phyloP scores from a whole-genome alignment of 108 stramenopile genomes.

The Nitzschia sp. region DNA sequence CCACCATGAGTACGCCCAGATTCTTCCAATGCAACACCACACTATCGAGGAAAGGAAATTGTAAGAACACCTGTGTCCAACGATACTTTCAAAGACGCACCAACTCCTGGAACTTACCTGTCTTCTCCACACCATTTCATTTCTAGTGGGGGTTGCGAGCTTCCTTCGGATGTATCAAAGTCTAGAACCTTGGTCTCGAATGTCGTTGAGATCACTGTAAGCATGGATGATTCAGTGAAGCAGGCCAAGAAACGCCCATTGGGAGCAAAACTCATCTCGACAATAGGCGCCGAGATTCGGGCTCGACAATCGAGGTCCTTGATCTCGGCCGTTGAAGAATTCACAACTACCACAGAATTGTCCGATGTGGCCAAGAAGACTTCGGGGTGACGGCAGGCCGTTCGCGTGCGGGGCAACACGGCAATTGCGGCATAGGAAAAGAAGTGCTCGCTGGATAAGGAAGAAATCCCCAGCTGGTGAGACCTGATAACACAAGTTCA shows the following conservation, averaged over 20 bases:
- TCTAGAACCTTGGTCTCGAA: constrained; percentile 93
- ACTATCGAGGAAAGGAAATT: constrained; percentile 22
- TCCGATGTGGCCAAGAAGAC: constrained; percentile 80
- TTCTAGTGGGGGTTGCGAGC: constrained; percentile 63
- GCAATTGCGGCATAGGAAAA: constrained; percentile 66
- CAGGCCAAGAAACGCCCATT: constrained; percentile 95
- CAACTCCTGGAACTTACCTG: constrained; percentile 33
- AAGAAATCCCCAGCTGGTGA: constrained; percentile 7
- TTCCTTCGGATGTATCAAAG: constrained; percentile 87
- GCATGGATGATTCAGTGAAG: constrained; percentile 82
- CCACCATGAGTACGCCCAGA: constrained; percentile 92
- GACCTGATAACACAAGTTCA: no score
- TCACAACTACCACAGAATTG: constrained; percentile 74
- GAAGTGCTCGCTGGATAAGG: constrained; percentile 32
- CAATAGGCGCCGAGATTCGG: constrained; percentile 75
- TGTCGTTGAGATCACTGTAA: constrained; percentile 90
- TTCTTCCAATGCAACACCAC: constrained; percentile 94
- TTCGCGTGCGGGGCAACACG: constrained; percentile 65
- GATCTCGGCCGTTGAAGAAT: constrained; percentile 62
- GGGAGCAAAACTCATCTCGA: constrained; percentile 89
- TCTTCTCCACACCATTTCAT: constrained; percentile 97
- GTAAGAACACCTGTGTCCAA: not conserved
- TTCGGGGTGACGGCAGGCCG: constrained; percentile 73
- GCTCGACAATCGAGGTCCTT: constrained; percentile 81
- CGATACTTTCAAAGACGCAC: not conserved